Conservation (phyloP, 768 basidiomycete genomes). For the Gloeophyllum trabeum region DNA sequence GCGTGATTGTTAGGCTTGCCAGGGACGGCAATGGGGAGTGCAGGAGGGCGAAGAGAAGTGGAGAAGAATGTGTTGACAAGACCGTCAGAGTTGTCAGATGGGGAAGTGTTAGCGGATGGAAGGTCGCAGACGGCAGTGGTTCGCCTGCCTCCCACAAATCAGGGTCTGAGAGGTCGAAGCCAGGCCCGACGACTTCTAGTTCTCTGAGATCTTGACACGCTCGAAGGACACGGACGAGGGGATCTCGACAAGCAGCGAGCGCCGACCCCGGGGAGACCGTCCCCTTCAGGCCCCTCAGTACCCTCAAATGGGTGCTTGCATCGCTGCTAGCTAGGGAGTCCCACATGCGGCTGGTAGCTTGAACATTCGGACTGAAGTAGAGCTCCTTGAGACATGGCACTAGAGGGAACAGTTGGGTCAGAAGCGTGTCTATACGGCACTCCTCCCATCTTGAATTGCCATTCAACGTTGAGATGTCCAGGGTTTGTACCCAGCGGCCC, state of each 20-base stretch:
- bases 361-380: constrained; percentile 41
- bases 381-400: constrained; percentile 51
- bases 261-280: constrained; percentile 19
- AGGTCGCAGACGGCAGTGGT: constrained; percentile 13
- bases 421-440: constrained; percentile 47
- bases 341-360: constrained; percentile 50
- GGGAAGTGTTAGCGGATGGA: constrained; percentile 39
- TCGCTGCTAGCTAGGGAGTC: constrained; percentile 39
- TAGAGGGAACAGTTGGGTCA: constrained; percentile 55
- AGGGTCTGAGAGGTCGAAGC: constrained; percentile 40
- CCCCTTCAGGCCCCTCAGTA: constrained; percentile 43
- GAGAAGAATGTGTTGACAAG: constrained; percentile 56
- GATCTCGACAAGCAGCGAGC: constrained; percentile 30
- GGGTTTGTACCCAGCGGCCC: constrained; percentile 72
- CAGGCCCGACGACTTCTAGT: constrained; percentile 52
- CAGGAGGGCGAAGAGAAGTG: constrained; percentile 49
- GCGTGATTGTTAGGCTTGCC: constrained; percentile 55
- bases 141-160: constrained; percentile 16
- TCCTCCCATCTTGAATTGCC: constrained; percentile 33
- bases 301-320: constrained; percentile 34
- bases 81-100: constrained; percentile 48
- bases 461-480: constrained; percentile 56
- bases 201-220: constrained; percentile 46
- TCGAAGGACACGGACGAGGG: constrained; percentile 45
- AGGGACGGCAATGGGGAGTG: constrained; percentile 51